Conservation (phyloP, 2,329 filamentous ascomycete species). For the Apiospora sp. region DNA sequence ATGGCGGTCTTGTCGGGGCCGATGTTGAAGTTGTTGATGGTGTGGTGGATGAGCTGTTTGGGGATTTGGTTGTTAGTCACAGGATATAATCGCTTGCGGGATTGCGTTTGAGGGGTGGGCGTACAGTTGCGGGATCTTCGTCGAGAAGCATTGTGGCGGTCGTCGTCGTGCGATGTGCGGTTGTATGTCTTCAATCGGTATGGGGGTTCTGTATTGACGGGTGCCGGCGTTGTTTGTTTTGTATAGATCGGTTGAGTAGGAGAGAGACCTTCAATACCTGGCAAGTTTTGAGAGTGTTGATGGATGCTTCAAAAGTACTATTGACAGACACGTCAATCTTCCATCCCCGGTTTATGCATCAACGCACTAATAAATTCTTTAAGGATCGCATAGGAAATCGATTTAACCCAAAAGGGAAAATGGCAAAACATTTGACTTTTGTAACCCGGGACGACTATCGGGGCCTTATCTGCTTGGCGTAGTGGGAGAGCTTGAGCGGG, state of each 20-base stretch:
- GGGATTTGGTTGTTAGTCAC: not conserved
- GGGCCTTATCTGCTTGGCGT: constrained; percentile 1
- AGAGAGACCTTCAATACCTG: no score
- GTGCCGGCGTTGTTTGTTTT: not conserved
- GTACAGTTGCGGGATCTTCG: constrained; percentile 87
- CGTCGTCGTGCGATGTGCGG: not conserved
- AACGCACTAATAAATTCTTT: not conserved
- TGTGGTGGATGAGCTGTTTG: constrained; percentile 84
- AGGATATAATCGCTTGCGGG: constrained; percentile 15
- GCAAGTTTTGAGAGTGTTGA: not conserved
- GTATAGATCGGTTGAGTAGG: not conserved
- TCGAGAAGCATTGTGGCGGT: constrained; percentile 83
- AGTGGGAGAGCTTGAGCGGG: constrained; percentile 13
- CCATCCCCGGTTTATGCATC: not conserved
- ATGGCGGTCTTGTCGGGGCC: constrained; percentile 85
- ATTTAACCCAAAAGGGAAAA: constrained; percentile 30
- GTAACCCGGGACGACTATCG: constrained; percentile 42
- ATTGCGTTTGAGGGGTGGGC: constrained; percentile 37
- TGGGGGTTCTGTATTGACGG: not conserved
- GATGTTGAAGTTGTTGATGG: constrained; percentile 95
- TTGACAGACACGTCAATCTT: not conserved
- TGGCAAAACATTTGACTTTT: constrained; percentile 34
- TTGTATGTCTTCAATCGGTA: not conserved
- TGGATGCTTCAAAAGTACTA: constrained; percentile 2
- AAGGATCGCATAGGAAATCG: not conserved